Base-by-base conservation (phyloP, 140 eudicot species). In the Anethum foeniculum region DNA sequence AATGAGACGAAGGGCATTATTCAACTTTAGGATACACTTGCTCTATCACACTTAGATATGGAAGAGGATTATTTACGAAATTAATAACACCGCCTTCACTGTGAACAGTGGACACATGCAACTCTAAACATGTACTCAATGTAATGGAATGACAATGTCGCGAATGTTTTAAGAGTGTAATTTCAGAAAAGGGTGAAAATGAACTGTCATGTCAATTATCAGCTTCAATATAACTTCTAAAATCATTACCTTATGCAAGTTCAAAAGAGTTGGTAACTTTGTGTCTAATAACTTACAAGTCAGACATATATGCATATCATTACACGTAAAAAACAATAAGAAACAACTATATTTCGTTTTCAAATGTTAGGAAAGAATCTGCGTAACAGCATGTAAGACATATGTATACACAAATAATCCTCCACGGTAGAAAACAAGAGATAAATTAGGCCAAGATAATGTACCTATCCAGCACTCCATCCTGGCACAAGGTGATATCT, bases 391-490 rank as follows among this genome's bases (percentile, higher is more conserved):
- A 60, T 60, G 34, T 10, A n/a, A n/a, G 34, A n/a, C 13, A n/a
- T 23, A n/a, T 25, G 12, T 11, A 25, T 5, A 62, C 34, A 62
- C 1, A 60, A 62, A 62, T 10, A 60, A 62, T 11, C 71, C 18
- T 62, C 25, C 11, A 25, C 36, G 1, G 34, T 25, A 62, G 7
- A 62, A 16, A 36, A 28, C 23, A 30, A 32, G 25, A 23, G 68
- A 76, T 75, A 23, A 56, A 74, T 52, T 56, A 83, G 15, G 60
- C 56, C 25, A 74, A 11, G 21, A 80, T 9, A 25, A 47, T 52
- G 76, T 94, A 95, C 99, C 99, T 86, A 95, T 95, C 99, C 99
- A 95, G 72, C 99, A 92, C 87, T 95, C 97, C 99, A 92, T 90
- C 79, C 97, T 89, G 80, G 99, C 99, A 92, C 99, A 95, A 86